These are phyloP conservation scores for Kentomonas sorsogonicus DNA, from an alignment of 208 protist species.

Conservation along the genomic window DNA sequence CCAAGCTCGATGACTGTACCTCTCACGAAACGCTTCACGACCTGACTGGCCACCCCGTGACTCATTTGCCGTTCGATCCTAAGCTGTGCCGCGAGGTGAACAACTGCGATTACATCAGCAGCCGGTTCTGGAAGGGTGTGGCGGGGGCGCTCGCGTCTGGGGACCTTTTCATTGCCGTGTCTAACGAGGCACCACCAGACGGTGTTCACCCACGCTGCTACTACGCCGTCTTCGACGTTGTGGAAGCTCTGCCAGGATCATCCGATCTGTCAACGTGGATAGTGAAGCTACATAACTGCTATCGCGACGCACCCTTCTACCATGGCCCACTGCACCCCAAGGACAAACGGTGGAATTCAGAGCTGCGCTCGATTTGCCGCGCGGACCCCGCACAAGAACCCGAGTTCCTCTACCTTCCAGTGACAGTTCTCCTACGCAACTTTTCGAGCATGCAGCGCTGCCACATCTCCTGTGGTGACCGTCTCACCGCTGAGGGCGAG, in stretches of 20 bases:
- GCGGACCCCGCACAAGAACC: constrained; percentile 32
- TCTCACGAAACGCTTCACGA: constrained; percentile 79
- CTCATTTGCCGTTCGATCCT: constrained; percentile 56
- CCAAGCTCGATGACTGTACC: constrained; percentile 66
- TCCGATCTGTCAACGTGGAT: constrained; percentile 45
- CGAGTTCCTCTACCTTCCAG: constrained; percentile 59
- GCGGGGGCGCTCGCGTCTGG: constrained; percentile 41
- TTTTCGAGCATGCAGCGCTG: constrained; percentile 73
- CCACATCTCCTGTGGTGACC: constrained; percentile 83
- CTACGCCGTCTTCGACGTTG: constrained; percentile 63
- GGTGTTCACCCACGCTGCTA: constrained; percentile 75
- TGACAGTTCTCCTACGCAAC: constrained; percentile 71
- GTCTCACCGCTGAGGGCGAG: constrained; percentile 44
- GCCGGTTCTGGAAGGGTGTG: constrained; percentile 63
- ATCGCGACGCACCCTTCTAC: constrained; percentile 38
- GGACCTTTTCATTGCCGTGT: constrained; percentile 69
- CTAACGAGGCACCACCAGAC: constrained; percentile 32
- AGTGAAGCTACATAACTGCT: constrained; percentile 72
- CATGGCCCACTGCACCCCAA: constrained; percentile 39
- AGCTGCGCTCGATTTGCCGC: constrained; percentile 47
- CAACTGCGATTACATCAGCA: constrained; percentile 45
- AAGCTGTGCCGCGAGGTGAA: constrained; percentile 60
- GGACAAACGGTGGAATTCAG: constrained; percentile 50
- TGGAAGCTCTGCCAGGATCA: constrained; percentile 46
- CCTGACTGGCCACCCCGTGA: constrained; percentile 78